Conservation (phyloP, 331 rosid genomes). For the Dryas integrifolia region DNA sequence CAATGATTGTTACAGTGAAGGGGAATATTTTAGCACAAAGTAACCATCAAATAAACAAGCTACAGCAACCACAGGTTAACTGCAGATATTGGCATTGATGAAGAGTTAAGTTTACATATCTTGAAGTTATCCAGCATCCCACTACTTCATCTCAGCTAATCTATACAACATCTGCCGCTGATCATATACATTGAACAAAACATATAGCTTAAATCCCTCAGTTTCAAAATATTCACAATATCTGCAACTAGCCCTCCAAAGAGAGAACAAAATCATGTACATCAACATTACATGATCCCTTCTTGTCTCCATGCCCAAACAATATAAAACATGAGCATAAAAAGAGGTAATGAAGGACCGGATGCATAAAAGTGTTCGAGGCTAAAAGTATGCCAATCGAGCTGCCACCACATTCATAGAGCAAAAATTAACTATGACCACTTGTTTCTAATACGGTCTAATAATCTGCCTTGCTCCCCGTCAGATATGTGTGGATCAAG, state of each 20-base stretch:
- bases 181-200: neutral
- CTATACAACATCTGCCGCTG: conserved; percentile 23
- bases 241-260: neutral
- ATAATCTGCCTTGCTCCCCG: conserved; percentile 53
- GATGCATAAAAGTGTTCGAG: neutral
- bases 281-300: neutral
- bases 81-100: neutral
- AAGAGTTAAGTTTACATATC: conserved; percentile 5
- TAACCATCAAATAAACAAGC: neutral
- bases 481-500: conserved; percentile 52
- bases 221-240: conserved; percentile 18
- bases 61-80: neutral
- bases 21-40: too few relatives aligned
- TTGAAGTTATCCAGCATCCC: neutral
- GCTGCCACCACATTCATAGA: conserved; percentile 1
- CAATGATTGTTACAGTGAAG: neutral
- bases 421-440: conserved; percentile 39
- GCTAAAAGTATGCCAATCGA: conserved; percentile 9
- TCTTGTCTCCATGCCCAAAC: conserved; percentile 21
- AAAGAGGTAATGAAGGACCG: conserved; percentile 9
- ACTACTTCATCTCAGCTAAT: conserved; percentile 5
- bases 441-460: conserved; percentile 50
- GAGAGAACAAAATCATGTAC: conserved; percentile 4
- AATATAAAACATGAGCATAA: conserved; percentile 15
- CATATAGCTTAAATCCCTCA: neutral